A percentile compares a stretch with the other conserved stretches of the same genome.
Evolutionary conservation across 768 basidiomycete species (phyloP).

Genomic region (Paxillus rubicundulus): DNA sequence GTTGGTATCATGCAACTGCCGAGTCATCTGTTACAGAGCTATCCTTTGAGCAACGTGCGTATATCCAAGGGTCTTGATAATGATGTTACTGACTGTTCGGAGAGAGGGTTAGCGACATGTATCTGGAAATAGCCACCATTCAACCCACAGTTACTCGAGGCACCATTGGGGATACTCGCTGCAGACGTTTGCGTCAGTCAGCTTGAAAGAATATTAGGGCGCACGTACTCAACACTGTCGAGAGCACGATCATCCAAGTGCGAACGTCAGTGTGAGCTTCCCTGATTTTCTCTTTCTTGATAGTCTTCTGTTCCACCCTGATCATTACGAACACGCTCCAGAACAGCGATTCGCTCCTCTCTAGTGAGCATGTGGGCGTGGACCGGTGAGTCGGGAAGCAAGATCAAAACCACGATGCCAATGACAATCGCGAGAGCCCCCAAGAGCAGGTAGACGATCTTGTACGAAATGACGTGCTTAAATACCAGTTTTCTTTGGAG

Average conservation of each 20-base stretch:
- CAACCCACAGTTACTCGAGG: slow-evolving; percentile 57
- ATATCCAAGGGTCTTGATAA: slow-evolving; percentile 64
- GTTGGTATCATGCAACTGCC: slow-evolving; percentile 25
- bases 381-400: slow-evolving; percentile 65
- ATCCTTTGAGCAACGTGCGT: slow-evolving; percentile 39
- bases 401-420: slow-evolving; percentile 53
- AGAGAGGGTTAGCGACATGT: neutral
- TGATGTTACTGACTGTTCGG: slow-evolving; percentile 52
- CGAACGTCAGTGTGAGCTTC: slow-evolving; percentile 57
- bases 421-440: slow-evolving; percentile 61
- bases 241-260: slow-evolving; percentile 61
- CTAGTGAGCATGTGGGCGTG: slow-evolving; percentile 53
- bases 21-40: neutral
- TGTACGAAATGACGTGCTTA: slow-evolving; percentile 34
- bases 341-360: slow-evolving; percentile 58
- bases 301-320: slow-evolving; percentile 57
- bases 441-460: slow-evolving; percentile 59
- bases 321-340: slow-evolving; percentile 67
- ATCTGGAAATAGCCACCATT: neutral
- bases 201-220: neutral
- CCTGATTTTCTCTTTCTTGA: slow-evolving; percentile 56
- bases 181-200: slow-evolving; percentile 3
- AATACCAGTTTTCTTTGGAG: slow-evolving; percentile 58
- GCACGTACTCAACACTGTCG: slow-evolving; percentile 54
- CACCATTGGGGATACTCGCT: slow-evolving; percentile 70